Base-by-base conservation (phyloP, 345 rosid species). In the Salix koriyanagi region DNA sequence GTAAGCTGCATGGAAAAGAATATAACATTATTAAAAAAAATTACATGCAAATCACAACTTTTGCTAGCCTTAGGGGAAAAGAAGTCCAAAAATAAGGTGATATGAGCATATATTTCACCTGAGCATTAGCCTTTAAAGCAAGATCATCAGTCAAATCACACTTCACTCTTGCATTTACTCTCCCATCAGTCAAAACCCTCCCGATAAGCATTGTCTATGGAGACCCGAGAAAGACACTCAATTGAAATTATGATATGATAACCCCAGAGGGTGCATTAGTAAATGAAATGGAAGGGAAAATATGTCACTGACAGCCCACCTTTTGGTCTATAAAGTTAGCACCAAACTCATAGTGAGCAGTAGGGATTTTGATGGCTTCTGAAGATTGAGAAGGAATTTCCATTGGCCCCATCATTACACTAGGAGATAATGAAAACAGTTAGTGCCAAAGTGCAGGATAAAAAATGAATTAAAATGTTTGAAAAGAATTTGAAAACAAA, bases 331-430 rank as follows among this genome's bases (percentile, higher is more conserved):
- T 87, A 79, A 79, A 96, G 76, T 96, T 96, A 60, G 97, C 96
- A 70, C 98, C 99, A 73, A 96, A 96, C 82, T 96, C 99, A 74
- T 96, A 96, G 70, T 93, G 86, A 25, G 99, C 87, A 28, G 92
- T 93, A 34, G 98, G 96, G 68, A 93, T 89, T 83, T 96, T 96
- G 77, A 96, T 86, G 5, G 91, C 88, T 83, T 96, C 98, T 23
- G 94, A 12, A 54, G 93, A 86, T 79, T 90, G 99, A 42, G 99
- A 92, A 85, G 97, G 97, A 85, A 96, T 67, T 83, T 96, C 98
- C 44, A 90, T 87, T 16, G 96, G 91, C 76, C 99, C 98, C 99
- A 96, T 96, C 76, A 86, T 73, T 15, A 96, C 97, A 42, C 99
- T 96, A 12, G 0, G 13, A 25, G 66, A 62, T 19, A 11, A 1